These are phyloP conservation scores for Guyanaporus albipodus DNA, from an alignment of 768 basidiomycete genomes.

Conservation along the genomic window DNA sequence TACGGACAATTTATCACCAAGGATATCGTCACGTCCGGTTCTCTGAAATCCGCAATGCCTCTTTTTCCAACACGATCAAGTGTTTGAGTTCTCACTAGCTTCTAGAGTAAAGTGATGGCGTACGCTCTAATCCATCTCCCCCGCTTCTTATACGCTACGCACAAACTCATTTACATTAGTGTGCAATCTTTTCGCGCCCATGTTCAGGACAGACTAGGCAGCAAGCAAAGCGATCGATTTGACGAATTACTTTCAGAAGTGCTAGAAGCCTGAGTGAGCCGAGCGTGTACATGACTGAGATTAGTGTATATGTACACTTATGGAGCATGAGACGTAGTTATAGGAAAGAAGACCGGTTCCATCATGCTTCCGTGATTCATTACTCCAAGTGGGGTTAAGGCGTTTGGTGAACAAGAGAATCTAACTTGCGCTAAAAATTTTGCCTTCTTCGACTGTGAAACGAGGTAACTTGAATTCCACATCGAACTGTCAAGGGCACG, in stretches of 20 bases:
- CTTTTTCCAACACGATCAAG: too few relatives aligned
- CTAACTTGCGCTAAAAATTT: conserved; percentile 24
- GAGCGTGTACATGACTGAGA: too few relatives aligned
- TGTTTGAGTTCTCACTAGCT: conserved; percentile 28
- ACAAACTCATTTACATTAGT: too few relatives aligned
- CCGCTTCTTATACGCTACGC: conserved; percentile 26
- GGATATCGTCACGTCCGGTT: conserved; percentile 18
- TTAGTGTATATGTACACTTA: not conserved
- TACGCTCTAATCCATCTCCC: conserved; percentile 35
- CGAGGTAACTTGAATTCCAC: too few relatives aligned
- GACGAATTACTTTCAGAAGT: conserved; percentile 51
- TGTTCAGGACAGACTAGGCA: too few relatives aligned
- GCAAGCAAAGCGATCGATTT: conserved; percentile 52
- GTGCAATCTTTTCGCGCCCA: too few relatives aligned
- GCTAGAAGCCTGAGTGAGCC: too few relatives aligned
- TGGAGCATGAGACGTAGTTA: conserved; percentile 40
- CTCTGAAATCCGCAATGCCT: conserved; percentile 26
- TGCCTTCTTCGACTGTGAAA: conserved; percentile 40
- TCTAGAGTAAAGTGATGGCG: too few relatives aligned
- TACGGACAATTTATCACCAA: conserved; percentile 33
- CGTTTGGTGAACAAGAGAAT: conserved; percentile 11
- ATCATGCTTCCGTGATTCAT: conserved; percentile 31
- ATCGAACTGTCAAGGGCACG: too few relatives aligned
- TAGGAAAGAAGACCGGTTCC: conserved; percentile 51
- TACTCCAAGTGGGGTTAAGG: conserved; percentile 24